Percentiles rank a stretch among this genome's conserved stretches.
Conservation (phyloP, 768 basidiomycete genomes). For the Austroboletus festivus region DNA sequence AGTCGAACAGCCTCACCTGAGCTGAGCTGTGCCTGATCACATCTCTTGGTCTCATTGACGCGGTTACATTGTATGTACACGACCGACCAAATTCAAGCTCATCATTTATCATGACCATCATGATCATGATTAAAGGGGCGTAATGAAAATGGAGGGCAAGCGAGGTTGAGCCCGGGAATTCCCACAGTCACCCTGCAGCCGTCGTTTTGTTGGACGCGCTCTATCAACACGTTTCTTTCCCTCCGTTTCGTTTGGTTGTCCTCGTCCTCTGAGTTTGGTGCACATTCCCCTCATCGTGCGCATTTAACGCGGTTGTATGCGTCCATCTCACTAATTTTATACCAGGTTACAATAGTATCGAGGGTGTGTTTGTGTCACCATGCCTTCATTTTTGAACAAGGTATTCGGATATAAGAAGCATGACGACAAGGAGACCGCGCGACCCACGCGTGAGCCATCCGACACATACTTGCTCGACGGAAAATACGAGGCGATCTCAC, state of each 20-base stretch:
- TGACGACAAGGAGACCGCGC: conserved; percentile 44
- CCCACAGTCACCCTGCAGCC: too few relatives aligned
- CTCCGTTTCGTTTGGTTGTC: background rate
- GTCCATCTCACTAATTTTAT: conserved; percentile 3
- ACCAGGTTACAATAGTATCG: conserved; percentile 4
- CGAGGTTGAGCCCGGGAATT: conserved; percentile 1
- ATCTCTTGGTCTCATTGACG: background rate
- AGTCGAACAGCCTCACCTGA: too few relatives aligned
- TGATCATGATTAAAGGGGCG: too few relatives aligned
- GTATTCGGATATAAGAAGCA: conserved; percentile 73
- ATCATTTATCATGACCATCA: too few relatives aligned
- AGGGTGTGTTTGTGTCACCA: conserved; percentile 25
- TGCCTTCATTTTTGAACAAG: conserved; percentile 73
- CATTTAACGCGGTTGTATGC: background rate
- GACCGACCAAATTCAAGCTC: too few relatives aligned
- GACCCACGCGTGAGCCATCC: conserved; percentile 33
- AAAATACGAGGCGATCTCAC: conserved; percentile 70
- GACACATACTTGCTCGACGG: conserved; percentile 61
- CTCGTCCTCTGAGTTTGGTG: too few relatives aligned
- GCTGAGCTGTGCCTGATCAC: conserved; percentile 25
- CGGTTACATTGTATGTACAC: too few relatives aligned
- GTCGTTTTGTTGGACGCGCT: too few relatives aligned
- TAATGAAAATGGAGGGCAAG: too few relatives aligned
- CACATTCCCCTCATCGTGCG: background rate
- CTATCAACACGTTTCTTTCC: background rate